Conservation (phyloP, 306 rosid species). For the Vigna hirtella region DNA sequence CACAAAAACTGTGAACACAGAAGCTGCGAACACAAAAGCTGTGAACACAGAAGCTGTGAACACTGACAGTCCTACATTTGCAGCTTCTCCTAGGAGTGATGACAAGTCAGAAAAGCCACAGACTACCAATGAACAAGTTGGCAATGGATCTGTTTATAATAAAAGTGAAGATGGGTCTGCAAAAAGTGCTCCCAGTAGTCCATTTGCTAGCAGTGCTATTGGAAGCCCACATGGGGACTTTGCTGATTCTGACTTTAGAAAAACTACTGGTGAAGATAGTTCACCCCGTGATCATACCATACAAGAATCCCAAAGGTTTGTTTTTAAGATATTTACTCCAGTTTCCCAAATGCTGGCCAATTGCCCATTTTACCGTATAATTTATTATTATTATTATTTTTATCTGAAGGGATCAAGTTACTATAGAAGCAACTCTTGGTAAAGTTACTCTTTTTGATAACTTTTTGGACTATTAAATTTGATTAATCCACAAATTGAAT, state of each 20-base stretch:
- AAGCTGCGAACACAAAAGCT: conserved; percentile 36
- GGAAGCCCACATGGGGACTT: conserved; percentile 79
- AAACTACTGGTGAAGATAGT: conserved; percentile 60
- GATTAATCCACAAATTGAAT: background rate
- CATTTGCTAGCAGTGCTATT: conserved; percentile 68
- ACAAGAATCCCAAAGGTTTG: conserved; percentile 72
- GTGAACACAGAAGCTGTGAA: conserved; percentile 39
- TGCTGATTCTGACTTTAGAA: conserved; percentile 63
- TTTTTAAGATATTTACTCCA: conserved; percentile 30
- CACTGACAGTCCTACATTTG: conserved; percentile 60
- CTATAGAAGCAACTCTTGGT: background rate
- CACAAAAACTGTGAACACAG: conserved; percentile 40
- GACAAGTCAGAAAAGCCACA: conserved; percentile 62
- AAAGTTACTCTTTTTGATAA: background rate
- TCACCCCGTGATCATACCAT: conserved; percentile 65
- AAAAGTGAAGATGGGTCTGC: conserved; percentile 66
- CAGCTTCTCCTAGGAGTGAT: conserved; percentile 59
- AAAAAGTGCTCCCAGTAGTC: conserved; percentile 81
- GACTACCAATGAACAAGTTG: conserved; percentile 64
- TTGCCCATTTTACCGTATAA: conserved; percentile 20
- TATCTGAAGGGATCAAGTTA: background rate
- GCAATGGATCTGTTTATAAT: conserved; percentile 70
- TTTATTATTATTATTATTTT: background rate
- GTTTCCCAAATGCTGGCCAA: conserved; percentile 32
- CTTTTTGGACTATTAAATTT: background rate